Percentiles rank a stretch among this genome's conserved stretches.
Evolutionary conservation across 257 asterid species (phyloP).

Genomic region (Primulina huaijiensis): DNA sequence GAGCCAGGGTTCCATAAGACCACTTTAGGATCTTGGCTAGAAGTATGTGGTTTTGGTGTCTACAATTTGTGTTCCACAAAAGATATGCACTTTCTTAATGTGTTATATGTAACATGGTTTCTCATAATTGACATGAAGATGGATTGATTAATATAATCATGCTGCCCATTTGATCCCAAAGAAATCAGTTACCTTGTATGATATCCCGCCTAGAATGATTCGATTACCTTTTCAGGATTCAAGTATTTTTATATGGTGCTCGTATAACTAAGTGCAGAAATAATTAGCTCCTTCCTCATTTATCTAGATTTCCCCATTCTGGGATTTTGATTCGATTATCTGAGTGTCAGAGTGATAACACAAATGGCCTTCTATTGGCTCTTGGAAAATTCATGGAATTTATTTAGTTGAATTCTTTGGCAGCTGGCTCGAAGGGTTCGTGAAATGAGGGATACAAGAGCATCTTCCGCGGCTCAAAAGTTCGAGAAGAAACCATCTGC

Average conservation of each 20-base stretch:
- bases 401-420: slow-evolving; percentile 28
- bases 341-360: slow-evolving; percentile 4
- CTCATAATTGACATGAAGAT: background rate
- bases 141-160: background rate
- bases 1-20: background rate
- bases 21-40: no score
- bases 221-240: background rate
- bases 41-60: no score
- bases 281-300: slow-evolving; percentile 3
- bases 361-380: slow-evolving; percentile 15
- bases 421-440: slow-evolving; percentile 93
- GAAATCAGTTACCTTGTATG: background rate
- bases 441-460: slow-evolving; percentile 91
- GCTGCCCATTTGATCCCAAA: background rate
- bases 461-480: slow-evolving; percentile 60
- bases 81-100: background rate
- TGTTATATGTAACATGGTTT: background rate
- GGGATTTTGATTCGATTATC: background rate
- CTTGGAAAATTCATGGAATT: slow-evolving; percentile 4
- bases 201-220: background rate
- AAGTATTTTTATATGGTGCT: background rate
- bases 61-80: no score
- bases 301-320: background rate
- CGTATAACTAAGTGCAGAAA: background rate
- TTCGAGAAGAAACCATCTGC: slow-evolving; percentile 54